These are phyloP conservation scores for Phytophthora uliginosa DNA, from an alignment of 352 stramenopile species.

Conservation along the genomic window DNA sequence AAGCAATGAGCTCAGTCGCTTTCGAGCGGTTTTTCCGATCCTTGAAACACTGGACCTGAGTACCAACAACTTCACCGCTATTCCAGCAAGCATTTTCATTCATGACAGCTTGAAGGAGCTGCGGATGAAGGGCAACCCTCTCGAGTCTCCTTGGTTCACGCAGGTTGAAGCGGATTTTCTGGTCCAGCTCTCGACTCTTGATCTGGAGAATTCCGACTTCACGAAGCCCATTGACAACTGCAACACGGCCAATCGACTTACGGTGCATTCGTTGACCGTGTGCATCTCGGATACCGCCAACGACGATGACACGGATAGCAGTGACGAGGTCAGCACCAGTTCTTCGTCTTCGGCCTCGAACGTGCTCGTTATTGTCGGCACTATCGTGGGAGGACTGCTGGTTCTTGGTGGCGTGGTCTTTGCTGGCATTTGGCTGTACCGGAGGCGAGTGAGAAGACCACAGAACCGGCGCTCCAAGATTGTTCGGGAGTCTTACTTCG, in stretches of 20 bases:
- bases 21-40: slow-evolving; percentile 63
- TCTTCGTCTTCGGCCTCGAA: slow-evolving; percentile 15
- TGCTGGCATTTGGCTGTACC: slow-evolving; percentile 34
- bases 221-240: slow-evolving; percentile 38
- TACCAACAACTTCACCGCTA: slow-evolving; percentile 60
- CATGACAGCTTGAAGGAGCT: slow-evolving; percentile 55
- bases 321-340: slow-evolving; percentile 1
- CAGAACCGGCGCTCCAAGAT: slow-evolving; percentile 15
- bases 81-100: slow-evolving; percentile 59
- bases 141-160: slow-evolving; percentile 53
- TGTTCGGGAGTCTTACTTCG: slow-evolving; percentile 45
- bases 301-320: slow-evolving; percentile 24
- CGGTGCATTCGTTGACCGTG: slow-evolving; percentile 38
- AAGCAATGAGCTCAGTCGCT: slow-evolving; percentile 62
- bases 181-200: slow-evolving; percentile 31
- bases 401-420: slow-evolving; percentile 35
- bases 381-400: slow-evolving; percentile 47
- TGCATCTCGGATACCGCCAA: slow-evolving; percentile 37
- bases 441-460: slow-evolving; percentile 13
- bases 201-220: slow-evolving; percentile 52
- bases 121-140: slow-evolving; percentile 57
- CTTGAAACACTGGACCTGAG: slow-evolving; percentile 65
- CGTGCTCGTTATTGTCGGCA: slow-evolving; percentile 41
- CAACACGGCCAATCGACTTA: slow-evolving; percentile 17
- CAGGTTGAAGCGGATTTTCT: slow-evolving; percentile 41